Percentiles rank a stretch among this genome's conserved stretches.
Conservation (phyloP, 2,329 filamentous ascomycete genomes). For the Mycosphaerella arachidis region DNA sequence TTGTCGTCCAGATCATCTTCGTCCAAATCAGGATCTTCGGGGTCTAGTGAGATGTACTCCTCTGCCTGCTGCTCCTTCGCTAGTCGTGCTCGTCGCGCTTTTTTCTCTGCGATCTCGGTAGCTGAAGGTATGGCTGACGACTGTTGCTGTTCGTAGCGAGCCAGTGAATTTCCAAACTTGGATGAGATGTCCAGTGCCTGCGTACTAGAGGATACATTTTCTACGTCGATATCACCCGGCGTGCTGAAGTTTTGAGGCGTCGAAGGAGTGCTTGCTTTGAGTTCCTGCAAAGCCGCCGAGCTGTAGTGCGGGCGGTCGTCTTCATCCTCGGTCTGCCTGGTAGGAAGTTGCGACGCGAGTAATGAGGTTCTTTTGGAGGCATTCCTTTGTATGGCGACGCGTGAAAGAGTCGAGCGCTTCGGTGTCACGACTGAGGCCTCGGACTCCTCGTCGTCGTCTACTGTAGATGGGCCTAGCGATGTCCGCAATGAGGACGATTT, state of each 20-base stretch:
- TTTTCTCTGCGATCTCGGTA: conserved; percentile 84
- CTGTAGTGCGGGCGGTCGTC: conserved; percentile 75
- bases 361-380: conserved; percentile 52
- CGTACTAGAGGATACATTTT: conserved; percentile 45
- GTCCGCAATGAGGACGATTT: conserved; percentile 72
- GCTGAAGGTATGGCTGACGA: conserved; percentile 65
- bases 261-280: conserved; percentile 79
- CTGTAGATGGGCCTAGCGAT: conserved; percentile 65
- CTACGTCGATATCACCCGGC: conserved; percentile 31
- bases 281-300: conserved; percentile 78
- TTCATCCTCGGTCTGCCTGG: conserved; percentile 50
- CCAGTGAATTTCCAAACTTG: conserved; percentile 53
- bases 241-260: conserved; percentile 62
- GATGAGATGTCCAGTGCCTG: conserved; percentile 44
- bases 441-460: conserved; percentile 51
- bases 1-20: conserved; percentile 39
- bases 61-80: conserved; percentile 58
- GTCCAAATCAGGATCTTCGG: conserved; percentile 48
- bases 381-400: conserved; percentile 63
- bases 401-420: conserved; percentile 59
- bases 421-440: conserved; percentile 53
- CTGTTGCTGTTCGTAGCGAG: conserved; percentile 29
- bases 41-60: conserved; percentile 62
- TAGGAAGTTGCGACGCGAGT: conserved; percentile 46
- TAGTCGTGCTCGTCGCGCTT: conserved; percentile 76